Conservation (phyloP, 768 basidiomycete genomes). For the Calvatia gigantea region DNA sequence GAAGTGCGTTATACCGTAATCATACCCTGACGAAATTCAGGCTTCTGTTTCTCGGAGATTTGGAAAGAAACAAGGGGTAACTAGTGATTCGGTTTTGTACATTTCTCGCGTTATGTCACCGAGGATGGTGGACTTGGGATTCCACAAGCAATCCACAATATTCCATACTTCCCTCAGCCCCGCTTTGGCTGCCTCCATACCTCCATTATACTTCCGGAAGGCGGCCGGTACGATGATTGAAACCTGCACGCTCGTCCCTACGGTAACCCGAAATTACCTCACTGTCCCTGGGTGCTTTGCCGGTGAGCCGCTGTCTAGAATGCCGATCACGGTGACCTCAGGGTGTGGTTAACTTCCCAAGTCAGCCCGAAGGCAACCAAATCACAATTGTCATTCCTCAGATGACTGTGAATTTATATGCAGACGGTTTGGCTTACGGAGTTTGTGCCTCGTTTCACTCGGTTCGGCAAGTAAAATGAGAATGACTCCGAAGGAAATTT, state of each 20-base stretch:
- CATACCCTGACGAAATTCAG: not conserved
- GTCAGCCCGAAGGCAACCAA: not conserved
- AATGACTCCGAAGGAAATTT: not conserved
- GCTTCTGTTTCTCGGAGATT: slow-evolving; percentile 39
- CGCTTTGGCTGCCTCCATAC: not conserved
- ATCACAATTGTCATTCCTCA: not conserved
- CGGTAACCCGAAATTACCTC: not conserved
- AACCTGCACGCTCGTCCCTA: too few relatives aligned
- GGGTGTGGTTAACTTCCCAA: not conserved
- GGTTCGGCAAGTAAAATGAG: not conserved
- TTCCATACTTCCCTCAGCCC: too few relatives aligned
- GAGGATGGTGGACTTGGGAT: too few relatives aligned
- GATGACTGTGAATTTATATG: not conserved
- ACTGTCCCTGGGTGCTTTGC: not conserved
- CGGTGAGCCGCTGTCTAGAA: not conserved
- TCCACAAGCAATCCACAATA: too few relatives aligned
- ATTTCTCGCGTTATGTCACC: too few relatives aligned
- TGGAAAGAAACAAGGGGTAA: slow-evolving; percentile 54
- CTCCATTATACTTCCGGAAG: not conserved
- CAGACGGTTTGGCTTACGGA: too few relatives aligned
- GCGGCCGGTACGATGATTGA: too few relatives aligned
- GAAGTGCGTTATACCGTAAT: slow-evolving; percentile 46
- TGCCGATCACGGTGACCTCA: not conserved
- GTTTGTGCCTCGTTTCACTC: not conserved
- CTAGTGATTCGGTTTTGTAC: too few relatives aligned